Base-by-base conservation (phyloP, 106 monocot species). In the Alisma plantagoaquatica region DNA sequence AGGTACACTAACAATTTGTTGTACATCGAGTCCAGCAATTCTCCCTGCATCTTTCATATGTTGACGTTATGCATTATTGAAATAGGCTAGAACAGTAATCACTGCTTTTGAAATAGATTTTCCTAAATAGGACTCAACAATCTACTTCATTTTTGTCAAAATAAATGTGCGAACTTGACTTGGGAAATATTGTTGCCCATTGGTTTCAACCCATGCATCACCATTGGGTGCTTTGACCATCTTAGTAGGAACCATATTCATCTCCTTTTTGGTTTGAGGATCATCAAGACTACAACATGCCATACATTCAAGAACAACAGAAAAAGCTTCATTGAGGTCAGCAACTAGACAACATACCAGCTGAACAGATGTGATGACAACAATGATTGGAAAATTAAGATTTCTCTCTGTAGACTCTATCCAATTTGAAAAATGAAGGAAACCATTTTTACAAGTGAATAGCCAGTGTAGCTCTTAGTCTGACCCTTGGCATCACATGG, bases 191-290 rank as follows among this genome's bases (percentile, higher is more conserved):
- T 73, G 73, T 33, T 83, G 73, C 1, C 77, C 77, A 71, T 83
- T 83, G 0, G 44, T 55, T 51, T 83, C 82, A 33, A 77, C 82
- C 77, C 77, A 77, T 33, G 73, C 82, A 66, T 82, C 82, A 24
- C 76, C 82, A 62, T 76, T 76, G 18, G 73, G 69, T 29, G 76
- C 76, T 43, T 62, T 66, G 2, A 82, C 70, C 32, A 77, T 82
- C 62, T 82, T 73, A 57, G 60, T 77, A 12, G 82, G 80, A 28
- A 75, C 74, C 80, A 80, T 80, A 20, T 80, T 80, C 75, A 75
- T 67, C 53, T 75, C 75, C 54, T 80, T 80, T 49, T 80, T 74
- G 26, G 74, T 75, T 41, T 80, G 75, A 54, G 66, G 63, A 38
- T 75, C 80, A 59, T 80, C 80, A 42, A 63, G 75, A 0, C 71